phyloP scores from a whole-genome alignment of 2,329 filamentous ascomycete species.

The Stemphylium vesicarium region DNA sequence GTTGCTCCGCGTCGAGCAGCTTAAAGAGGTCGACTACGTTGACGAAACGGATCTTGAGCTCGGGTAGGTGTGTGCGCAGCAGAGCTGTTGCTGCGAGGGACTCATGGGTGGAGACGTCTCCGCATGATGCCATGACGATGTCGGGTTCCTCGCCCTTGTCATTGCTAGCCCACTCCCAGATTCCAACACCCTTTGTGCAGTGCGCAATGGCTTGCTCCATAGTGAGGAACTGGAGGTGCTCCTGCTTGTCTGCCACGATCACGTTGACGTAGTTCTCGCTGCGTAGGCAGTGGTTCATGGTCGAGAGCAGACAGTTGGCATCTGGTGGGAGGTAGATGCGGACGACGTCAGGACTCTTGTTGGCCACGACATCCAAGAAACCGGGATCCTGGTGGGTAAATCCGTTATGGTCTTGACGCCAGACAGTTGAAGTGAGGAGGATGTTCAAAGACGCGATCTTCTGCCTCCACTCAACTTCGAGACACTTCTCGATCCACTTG shows the following conservation, averaged over 20 bases:
- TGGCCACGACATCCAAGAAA: slow-evolving; percentile 79
- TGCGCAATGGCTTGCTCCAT: slow-evolving; percentile 76
- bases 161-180: slow-evolving; percentile 79
- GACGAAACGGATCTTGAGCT: slow-evolving; percentile 78
- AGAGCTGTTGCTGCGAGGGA: slow-evolving; percentile 76
- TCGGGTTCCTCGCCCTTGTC: slow-evolving; percentile 73
- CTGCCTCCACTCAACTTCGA: slow-evolving; percentile 78
- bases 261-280: slow-evolving; percentile 82
- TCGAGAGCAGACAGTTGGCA: slow-evolving; percentile 77
- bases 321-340: slow-evolving; percentile 83
- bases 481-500: slow-evolving; percentile 83
- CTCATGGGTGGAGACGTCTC: slow-evolving; percentile 77
- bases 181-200: slow-evolving; percentile 79
- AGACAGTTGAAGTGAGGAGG: slow-evolving; percentile 77
- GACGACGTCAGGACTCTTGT: slow-evolving; percentile 80
- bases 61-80: slow-evolving; percentile 72
- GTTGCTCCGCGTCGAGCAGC: slow-evolving; percentile 71
- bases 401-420: slow-evolving; percentile 83
- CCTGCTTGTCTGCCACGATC: slow-evolving; percentile 79
- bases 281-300: slow-evolving; percentile 76
- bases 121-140: slow-evolving; percentile 76
- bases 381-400: slow-evolving; percentile 81
- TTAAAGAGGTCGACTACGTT: slow-evolving; percentile 84
- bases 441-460: slow-evolving; percentile 80
- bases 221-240: slow-evolving; percentile 75